Evolutionary conservation across 2,329 filamentous ascomycete species (phyloP).

Genomic region (Ophiocordyceps camponoti-leonardi): DNA sequence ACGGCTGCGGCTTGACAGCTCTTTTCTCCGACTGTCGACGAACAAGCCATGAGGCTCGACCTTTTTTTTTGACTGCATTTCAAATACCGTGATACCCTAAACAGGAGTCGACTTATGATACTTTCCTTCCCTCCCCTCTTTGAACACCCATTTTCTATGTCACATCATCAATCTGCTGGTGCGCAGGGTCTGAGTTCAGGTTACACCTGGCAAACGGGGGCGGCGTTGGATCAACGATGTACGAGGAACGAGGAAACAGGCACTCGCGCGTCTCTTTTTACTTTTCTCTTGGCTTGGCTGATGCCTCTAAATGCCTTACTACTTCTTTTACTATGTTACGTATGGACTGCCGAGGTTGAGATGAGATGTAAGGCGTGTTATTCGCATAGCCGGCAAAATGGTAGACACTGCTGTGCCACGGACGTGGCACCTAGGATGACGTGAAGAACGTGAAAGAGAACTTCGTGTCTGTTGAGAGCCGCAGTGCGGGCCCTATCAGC

Average conservation of each 20-base stretch:
- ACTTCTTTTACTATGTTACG: neutral
- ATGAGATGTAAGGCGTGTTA: neutral
- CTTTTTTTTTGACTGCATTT: slow-evolving; percentile 11
- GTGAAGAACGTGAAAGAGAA: too few species aligned
- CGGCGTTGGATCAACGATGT: neutral
- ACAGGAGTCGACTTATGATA: slow-evolving; percentile 8
- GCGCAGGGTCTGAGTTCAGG: neutral
- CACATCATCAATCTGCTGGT: neutral
- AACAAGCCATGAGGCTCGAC: slow-evolving; percentile 2
- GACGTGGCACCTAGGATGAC: too few species aligned
- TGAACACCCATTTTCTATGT: neutral
- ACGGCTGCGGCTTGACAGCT: slow-evolving; percentile 14
- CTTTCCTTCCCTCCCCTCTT: neutral
- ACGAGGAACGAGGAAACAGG: neutral
- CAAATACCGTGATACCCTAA: slow-evolving; percentile 20
- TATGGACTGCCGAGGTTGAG: neutral
- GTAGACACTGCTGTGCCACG: too few species aligned
- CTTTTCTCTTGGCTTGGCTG: neutral
- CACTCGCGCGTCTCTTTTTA: neutral
- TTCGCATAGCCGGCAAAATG: neutral
- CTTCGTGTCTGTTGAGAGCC: too few species aligned
- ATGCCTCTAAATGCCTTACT: neutral
- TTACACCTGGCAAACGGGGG: neutral
- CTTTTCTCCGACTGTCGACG: neutral
- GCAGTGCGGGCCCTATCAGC: too few species aligned